Percentiles rank a stretch among this genome's conserved stretches.
Evolutionary conservation across 2,329 filamentous ascomycete genomes (phyloP).

Genomic region (Metarhizium humberi): DNA sequence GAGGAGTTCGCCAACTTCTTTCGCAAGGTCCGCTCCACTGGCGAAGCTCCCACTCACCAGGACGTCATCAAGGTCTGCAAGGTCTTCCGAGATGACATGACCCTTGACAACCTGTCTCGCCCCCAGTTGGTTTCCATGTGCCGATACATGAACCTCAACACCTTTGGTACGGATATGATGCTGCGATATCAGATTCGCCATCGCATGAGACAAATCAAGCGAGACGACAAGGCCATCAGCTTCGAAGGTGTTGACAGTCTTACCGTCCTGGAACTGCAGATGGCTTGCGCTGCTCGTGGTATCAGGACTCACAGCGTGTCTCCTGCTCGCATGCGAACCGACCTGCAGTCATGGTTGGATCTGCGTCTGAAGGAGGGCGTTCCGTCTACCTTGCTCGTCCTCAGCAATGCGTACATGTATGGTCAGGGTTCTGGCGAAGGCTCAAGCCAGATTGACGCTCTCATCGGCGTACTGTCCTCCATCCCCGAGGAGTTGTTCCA

Average conservation of each 20-base stretch:
- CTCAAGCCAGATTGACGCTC: conserved; percentile 81
- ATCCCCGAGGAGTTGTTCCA: conserved; percentile 99
- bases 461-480: conserved; percentile 83
- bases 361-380: conserved; percentile 87
- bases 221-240: conserved; percentile 88
- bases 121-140: conserved; percentile 97
- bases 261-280: conserved; percentile 88
- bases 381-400: conserved; percentile 88
- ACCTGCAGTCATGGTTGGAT: conserved; percentile 89
- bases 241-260: conserved; percentile 90
- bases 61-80: conserved; percentile 99
- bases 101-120: conserved; percentile 89
- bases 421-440: conserved; percentile 82
- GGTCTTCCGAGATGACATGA: conserved; percentile 96
- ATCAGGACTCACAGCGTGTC: conserved; percentile 89
- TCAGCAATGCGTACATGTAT: conserved; percentile 98
- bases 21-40: conserved; percentile 86
- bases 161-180: conserved; percentile 96
- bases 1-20: conserved; percentile 97
- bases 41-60: conserved; percentile 75
- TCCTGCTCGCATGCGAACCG: conserved; percentile 76
- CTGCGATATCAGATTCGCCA: conserved; percentile 94
- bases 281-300: conserved; percentile 82
- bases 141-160: conserved; percentile 95
- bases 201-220: conserved; percentile 98